Conservation (phyloP, 2,329 filamentous ascomycete genomes). For the Teratosphaeria pseudoeucalypti region DNA sequence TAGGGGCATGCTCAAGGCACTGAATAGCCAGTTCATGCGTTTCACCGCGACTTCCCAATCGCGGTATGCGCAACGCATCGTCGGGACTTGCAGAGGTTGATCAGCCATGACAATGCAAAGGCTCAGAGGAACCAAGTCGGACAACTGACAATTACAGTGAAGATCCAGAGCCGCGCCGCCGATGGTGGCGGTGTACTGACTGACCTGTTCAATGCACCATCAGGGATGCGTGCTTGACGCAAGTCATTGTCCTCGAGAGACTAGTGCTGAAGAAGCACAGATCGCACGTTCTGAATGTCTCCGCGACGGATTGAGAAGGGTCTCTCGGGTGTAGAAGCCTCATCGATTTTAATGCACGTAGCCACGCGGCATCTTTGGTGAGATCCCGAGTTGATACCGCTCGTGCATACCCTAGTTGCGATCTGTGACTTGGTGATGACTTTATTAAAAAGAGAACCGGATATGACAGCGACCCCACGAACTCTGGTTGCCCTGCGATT, state of each 20-base stretch:
- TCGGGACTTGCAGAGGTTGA: neutral
- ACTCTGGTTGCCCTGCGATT: neutral
- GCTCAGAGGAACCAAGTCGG: neutral
- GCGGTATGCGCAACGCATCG: neutral
- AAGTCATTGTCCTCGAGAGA: conserved; percentile 14
- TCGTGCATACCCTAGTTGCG: neutral
- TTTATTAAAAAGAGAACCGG: neutral
- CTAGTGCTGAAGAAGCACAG: conserved; percentile 13
- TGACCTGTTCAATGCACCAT: conserved; percentile 12
- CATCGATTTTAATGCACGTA: neutral
- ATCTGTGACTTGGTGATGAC: neutral
- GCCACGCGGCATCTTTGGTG: neutral
- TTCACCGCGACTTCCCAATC: neutral
- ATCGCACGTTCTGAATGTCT: conserved; percentile 13
- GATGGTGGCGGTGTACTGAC: conserved; percentile 4
- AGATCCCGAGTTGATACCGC: neutral
- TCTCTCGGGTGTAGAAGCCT: conserved; percentile 1
- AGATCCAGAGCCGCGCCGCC: neutral
- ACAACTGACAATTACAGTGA: neutral
- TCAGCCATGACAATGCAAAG: neutral
- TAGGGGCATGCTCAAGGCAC: neutral
- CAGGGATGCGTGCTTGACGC: conserved; percentile 16
- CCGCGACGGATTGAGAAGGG: conserved; percentile 1
- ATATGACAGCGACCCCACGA: neutral
- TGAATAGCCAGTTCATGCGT: neutral